These are phyloP conservation scores for Schrenkiella parvula DNA, from an alignment of 345 rosid species.

Conservation along the genomic window DNA sequence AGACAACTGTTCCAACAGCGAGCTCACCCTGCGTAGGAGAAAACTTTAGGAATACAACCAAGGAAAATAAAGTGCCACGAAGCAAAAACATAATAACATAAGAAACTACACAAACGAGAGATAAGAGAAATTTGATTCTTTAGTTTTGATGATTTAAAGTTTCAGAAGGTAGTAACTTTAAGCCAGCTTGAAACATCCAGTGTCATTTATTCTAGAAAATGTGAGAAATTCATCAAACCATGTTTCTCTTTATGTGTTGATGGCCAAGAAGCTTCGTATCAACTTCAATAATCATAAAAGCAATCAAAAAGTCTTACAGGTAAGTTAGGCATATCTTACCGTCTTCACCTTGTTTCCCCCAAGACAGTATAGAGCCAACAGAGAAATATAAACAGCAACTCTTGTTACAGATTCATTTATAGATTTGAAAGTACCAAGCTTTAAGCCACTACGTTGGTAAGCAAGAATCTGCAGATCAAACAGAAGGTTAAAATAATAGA, in stretches of 20 bases:
- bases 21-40: constrained; percentile 72
- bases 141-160: not conserved
- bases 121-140: not conserved
- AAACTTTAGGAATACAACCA: not conserved
- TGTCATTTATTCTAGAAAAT: not conserved
- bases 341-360: constrained; percentile 98
- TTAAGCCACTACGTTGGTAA: constrained; percentile 76
- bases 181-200: not conserved
- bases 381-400: constrained; percentile 81
- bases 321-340: constrained; percentile 47
- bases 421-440: constrained; percentile 91
- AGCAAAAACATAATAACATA: not conserved
- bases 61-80: not conserved
- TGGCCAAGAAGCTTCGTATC: not conserved
- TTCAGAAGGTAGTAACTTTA: not conserved
- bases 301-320: constrained; percentile 23
- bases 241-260: not conserved
- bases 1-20: constrained; percentile 86
- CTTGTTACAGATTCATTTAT: constrained; percentile 87
- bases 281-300: not conserved
- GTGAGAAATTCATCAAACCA: not conserved
- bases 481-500: constrained; percentile 18
- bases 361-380: constrained; percentile 78
- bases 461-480: constrained; percentile 66
- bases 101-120: not conserved